Conservation (phyloP, 352 stramenopile species). For the Peronospora tabacina region DNA sequence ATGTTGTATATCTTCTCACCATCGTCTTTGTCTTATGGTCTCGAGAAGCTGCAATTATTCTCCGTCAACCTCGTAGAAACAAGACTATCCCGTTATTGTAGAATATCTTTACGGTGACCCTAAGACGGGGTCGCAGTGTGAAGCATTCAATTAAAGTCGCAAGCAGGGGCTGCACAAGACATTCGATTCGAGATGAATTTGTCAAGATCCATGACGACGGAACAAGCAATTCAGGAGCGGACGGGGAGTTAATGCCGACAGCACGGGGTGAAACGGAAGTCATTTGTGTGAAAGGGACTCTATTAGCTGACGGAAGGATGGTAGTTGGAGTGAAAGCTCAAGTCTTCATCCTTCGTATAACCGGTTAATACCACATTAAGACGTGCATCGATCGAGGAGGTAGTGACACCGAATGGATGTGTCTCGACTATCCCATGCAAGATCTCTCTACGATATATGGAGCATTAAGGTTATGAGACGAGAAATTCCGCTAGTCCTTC, state of each 20-base stretch:
- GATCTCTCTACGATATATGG: too few species aligned
- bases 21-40: conserved; percentile 22
- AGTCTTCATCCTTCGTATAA: too few species aligned
- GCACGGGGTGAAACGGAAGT: conserved; percentile 15
- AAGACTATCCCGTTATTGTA: conserved; percentile 46
- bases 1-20: conserved; percentile 53
- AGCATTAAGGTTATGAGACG: too few species aligned
- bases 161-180: conserved; percentile 7
- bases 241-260: conserved; percentile 32
- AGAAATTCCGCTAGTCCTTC: too few species aligned
- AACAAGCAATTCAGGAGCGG: conserved; percentile 25
- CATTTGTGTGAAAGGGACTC: conserved; percentile 31
- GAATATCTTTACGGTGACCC: conserved; percentile 29
- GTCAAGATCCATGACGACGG: conserved; percentile 20
- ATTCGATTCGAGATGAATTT: conserved; percentile 36
- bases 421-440: too few species aligned
- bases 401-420: too few species aligned
- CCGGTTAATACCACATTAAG: too few species aligned
- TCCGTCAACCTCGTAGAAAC: conserved; percentile 30
- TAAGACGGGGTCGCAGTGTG: conserved; percentile 25
- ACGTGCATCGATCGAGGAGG: too few species aligned
- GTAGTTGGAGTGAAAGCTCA: conserved; percentile 39
- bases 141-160: conserved; percentile 16
- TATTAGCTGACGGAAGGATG: conserved; percentile 41
- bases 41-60: conserved; percentile 31